Conservation (phyloP, 139 green algal genomes). For the Chlorella sp. region DNA sequence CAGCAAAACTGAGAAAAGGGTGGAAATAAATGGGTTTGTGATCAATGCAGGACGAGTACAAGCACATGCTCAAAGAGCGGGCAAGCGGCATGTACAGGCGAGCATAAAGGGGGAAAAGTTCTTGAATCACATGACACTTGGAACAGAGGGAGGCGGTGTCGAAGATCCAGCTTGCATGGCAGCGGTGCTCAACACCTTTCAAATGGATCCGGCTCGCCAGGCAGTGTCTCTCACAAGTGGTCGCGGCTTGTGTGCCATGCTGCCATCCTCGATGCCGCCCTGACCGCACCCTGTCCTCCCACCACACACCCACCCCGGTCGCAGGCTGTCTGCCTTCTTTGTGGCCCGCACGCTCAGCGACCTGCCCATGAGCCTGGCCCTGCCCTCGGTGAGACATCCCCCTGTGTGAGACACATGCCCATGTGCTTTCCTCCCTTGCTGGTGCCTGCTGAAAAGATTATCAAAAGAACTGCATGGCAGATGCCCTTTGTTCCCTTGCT, state of each 20-base stretch:
- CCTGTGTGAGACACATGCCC: too few relatives aligned
- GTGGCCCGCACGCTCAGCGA: slow-evolving; percentile 69
- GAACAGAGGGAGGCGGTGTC: too few relatives aligned
- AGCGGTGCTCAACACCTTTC: too few relatives aligned
- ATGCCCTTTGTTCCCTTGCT: too few relatives aligned
- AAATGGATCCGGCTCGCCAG: too few relatives aligned
- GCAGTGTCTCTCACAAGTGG: not conserved
- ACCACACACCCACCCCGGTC: not conserved
- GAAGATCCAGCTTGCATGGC: too few relatives aligned
- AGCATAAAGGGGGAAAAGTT: not conserved
- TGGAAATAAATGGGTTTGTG: too few relatives aligned
- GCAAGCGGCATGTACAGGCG: slow-evolving; percentile 80
- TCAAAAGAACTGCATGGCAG: too few relatives aligned
- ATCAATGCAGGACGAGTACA: slow-evolving; percentile 43
- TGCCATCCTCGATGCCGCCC: not conserved
- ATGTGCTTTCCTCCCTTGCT: too few relatives aligned
- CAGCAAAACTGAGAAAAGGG: too few relatives aligned
- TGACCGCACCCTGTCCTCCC: not conserved
- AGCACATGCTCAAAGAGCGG: slow-evolving; percentile 71
- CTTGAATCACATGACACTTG: too few relatives aligned
- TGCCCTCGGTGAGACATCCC: slow-evolving; percentile 48
- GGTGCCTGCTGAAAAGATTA: too few relatives aligned
- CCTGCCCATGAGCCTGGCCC: slow-evolving; percentile 79
- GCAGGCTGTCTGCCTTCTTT: slow-evolving; percentile 83
- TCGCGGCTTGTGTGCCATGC: not conserved